Conservation (phyloP, 2,329 filamentous ascomycete species). For the Conoideocrella luteorostrata region DNA sequence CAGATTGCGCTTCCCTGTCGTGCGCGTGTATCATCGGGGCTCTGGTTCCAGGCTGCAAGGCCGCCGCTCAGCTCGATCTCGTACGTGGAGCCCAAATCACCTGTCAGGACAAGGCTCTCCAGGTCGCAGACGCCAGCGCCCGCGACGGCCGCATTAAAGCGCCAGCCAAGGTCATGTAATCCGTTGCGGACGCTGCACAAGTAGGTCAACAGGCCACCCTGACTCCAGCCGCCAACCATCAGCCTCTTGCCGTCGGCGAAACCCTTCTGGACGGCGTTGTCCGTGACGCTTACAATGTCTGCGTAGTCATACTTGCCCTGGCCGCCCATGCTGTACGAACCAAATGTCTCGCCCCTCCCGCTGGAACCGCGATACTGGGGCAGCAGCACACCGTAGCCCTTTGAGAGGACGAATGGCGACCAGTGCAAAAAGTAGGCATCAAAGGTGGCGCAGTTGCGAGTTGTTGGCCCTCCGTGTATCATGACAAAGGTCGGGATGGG, state of each 20-base stretch:
- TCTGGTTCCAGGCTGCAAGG: conserved; percentile 16
- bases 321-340: conserved; percentile 20
- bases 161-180: conserved; percentile 24
- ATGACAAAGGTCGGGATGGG: conserved; percentile 26
- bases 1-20: neutral
- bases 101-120: conserved; percentile 28
- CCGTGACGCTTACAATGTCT: conserved; percentile 28
- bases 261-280: conserved; percentile 25
- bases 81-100: conserved; percentile 12
- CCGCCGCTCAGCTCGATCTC: conserved; percentile 11
- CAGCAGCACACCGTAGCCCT: conserved; percentile 30
- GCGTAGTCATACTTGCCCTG: conserved; percentile 29
- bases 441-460: conserved; percentile 22
- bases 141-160: conserved; percentile 27
- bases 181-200: conserved; percentile 30
- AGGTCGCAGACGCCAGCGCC: conserved; percentile 30
- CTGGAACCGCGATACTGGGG: conserved; percentile 32
- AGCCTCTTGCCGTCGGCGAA: conserved; percentile 24
- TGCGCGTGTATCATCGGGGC: neutral
- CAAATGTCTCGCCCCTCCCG: conserved; percentile 26
- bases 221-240: conserved; percentile 29
- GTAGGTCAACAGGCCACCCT: conserved; percentile 33
- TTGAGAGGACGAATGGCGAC: conserved; percentile 24
- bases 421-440: conserved; percentile 18
- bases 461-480: conserved; percentile 30